Evolutionary conservation across 1,284 basidiomycete genomes (phyloP).

Genomic region (Trametes polyzona): DNA sequence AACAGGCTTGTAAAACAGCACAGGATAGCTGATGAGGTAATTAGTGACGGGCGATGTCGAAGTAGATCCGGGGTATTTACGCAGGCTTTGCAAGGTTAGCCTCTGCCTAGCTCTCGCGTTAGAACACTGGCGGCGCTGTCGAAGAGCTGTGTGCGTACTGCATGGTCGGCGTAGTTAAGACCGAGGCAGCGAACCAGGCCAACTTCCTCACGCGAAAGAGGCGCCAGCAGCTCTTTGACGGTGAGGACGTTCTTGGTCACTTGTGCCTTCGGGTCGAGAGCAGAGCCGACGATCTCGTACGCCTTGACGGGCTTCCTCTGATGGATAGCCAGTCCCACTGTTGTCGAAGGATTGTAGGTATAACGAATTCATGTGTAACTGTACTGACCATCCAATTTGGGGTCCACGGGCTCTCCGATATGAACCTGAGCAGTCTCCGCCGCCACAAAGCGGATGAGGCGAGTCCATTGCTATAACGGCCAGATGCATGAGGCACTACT

Average conservation of each 20-base stretch:
- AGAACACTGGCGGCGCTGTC: not conserved
- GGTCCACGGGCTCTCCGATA: constrained; percentile 77
- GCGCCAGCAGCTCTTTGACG: constrained; percentile 71
- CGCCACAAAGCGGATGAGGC: constrained; percentile 84
- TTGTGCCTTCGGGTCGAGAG: constrained; percentile 63
- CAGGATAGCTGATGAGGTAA: constrained; percentile 53
- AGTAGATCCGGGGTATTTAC: constrained; percentile 42
- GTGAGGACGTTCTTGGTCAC: constrained; percentile 67
- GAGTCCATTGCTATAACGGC: constrained; percentile 71
- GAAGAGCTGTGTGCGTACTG: constrained; percentile 50
- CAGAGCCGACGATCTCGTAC: constrained; percentile 69
- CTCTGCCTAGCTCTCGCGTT: constrained; percentile 54
- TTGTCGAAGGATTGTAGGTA: not conserved
- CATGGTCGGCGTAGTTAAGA: constrained; percentile 81
- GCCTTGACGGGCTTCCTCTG: constrained; percentile 61
- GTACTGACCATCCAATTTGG: constrained; percentile 61
- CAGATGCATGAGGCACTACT: not conserved
- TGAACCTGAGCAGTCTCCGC: constrained; percentile 75
- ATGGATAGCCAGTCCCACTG: constrained; percentile 71
- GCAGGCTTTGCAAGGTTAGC: constrained; percentile 63
- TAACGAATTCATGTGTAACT: not conserved
- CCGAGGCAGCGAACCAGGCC: constrained; percentile 78
- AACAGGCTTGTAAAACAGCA: constrained; percentile 82
- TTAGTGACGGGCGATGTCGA: not conserved
- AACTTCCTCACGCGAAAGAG: constrained; percentile 67